Percentiles rank a stretch among this genome's conserved stretches.
Conservation (phyloP, 768 basidiomycete species). For the Suillus placidus region DNA sequence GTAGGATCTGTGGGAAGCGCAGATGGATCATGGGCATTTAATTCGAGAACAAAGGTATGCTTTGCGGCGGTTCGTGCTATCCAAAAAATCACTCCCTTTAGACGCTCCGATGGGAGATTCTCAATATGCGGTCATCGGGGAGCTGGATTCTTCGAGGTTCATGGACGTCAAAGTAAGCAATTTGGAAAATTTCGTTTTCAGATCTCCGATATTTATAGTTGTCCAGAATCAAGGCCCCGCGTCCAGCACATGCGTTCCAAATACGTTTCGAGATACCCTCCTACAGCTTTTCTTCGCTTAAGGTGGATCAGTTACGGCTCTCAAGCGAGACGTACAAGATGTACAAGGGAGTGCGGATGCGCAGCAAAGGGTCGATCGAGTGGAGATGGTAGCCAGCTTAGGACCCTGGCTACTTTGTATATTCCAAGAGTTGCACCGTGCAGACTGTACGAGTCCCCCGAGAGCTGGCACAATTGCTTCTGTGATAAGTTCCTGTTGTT, state of each 20-base stretch:
- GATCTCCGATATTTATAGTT: constrained; percentile 24
- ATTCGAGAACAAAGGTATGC: constrained; percentile 63
- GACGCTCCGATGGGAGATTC: constrained; percentile 81
- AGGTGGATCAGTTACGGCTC: constrained; percentile 83
- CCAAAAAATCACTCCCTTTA: constrained; percentile 29
- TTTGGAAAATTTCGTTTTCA: too few relatives aligned
- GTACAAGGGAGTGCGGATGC: constrained; percentile 85
- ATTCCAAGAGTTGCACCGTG: background rate
- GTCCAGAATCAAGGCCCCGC: constrained; percentile 44
- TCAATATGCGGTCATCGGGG: constrained; percentile 64
- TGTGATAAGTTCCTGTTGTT: background rate
- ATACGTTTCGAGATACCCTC: constrained; percentile 70
- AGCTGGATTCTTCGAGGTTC: constrained; percentile 77
- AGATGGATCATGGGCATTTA: constrained; percentile 81
- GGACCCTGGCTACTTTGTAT: background rate
- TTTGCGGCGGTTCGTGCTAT: background rate
- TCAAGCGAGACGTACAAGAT: constrained; percentile 84
- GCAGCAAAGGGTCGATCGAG: constrained; percentile 35
- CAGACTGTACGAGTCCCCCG: background rate
- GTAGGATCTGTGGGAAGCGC: constrained; percentile 39
- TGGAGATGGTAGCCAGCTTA: constrained; percentile 34
- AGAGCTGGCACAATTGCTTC: background rate
- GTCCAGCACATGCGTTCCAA: constrained; percentile 76
- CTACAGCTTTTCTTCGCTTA: constrained; percentile 76
- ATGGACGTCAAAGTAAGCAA: constrained; percentile 65